Conservation (phyloP, 2,329 filamentous ascomycete genomes). For the Paecilomyces fulvus region DNA sequence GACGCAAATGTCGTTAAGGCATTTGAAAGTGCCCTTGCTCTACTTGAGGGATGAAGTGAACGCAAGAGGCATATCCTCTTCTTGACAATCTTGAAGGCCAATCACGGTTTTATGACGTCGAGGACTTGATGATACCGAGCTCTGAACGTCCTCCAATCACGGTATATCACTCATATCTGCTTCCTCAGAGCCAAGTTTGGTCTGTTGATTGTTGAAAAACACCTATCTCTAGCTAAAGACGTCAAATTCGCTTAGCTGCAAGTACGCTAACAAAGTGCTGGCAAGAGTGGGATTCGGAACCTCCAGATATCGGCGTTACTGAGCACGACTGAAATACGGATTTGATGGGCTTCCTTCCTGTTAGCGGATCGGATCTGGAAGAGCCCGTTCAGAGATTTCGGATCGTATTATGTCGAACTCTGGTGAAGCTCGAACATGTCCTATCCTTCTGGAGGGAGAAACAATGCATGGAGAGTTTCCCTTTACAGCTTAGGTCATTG, state of each 20-base stretch:
- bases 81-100: neutral
- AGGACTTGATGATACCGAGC: neutral
- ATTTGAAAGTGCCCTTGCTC: slow-evolving; percentile 40
- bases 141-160: neutral
- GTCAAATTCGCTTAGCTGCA: too few relatives aligned
- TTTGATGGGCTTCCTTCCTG: too few relatives aligned
- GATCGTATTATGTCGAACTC: neutral
- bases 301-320: too few relatives aligned
- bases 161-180: neutral
- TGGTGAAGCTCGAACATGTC: neutral
- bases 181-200: neutral
- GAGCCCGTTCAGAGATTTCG: neutral
- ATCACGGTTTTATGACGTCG: neutral
- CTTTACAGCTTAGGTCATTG: neutral
- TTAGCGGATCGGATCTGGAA: neutral
- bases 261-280: too few relatives aligned
- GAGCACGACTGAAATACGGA: too few relatives aligned
- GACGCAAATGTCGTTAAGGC: slow-evolving; percentile 39
- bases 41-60: slow-evolving; percentile 27
- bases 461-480: neutral
- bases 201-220: neutral
- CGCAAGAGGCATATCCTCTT: neutral
- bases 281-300: too few relatives aligned
- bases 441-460: neutral
- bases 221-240: neutral